Percentiles rank a stretch among this genome's conserved stretches.
These are phyloP conservation scores for Rhizoclosmatium globosum DNA, from an alignment of 192 early-diverging fungal genomes.

Conservation along the genomic window DNA sequence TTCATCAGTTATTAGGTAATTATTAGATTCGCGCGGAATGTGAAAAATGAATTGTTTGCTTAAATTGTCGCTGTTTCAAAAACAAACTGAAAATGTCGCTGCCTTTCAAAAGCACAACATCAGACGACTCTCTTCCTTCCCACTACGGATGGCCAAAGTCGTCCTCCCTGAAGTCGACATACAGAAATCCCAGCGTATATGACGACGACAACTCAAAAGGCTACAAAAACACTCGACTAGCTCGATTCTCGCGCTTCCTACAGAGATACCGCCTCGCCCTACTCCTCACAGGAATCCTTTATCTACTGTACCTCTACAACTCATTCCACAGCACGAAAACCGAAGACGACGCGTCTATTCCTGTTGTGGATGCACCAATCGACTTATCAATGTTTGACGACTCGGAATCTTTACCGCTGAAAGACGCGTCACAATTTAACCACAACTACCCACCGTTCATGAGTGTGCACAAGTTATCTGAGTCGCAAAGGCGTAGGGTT, in stretches of 20 bases:
- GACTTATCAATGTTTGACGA: constrained; percentile 21
- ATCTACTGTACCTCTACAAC: too few relatives aligned
- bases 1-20: too few relatives aligned
- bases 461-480: background rate
- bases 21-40: too few relatives aligned
- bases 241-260: background rate
- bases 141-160: background rate
- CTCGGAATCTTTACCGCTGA: background rate
- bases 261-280: background rate
- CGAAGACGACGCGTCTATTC: too few relatives aligned
- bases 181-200: background rate
- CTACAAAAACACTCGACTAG: background rate
- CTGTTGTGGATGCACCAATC: background rate
- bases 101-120: background rate
- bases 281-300: too few relatives aligned
- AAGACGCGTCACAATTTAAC: background rate
- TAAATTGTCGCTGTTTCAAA: background rate
- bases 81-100: background rate
- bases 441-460: background rate
- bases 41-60: background rate
- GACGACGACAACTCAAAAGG: background rate
- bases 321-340: too few relatives aligned
- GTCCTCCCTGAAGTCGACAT: background rate
- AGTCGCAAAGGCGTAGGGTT: background rate
- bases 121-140: background rate